Evolutionary conservation across 179 eudicot genomes (phyloP), one percentile per base, ranked within the genome.

Genomic region (Patellifolia procumbens): DNA sequence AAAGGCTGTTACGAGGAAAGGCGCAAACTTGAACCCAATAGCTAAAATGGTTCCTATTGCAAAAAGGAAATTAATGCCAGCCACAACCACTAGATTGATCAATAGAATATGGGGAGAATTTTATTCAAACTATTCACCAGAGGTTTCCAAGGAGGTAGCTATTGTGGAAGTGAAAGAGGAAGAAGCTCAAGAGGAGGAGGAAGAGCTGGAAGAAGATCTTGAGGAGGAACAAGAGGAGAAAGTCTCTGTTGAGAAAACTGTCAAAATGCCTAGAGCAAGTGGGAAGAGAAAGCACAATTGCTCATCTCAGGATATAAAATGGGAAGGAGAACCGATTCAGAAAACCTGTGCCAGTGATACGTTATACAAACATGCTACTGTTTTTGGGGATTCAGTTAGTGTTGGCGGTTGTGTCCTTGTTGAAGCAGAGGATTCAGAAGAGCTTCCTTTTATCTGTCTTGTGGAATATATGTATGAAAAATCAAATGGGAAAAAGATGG

Each of bases 31-130:
- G 82, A 96, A 96, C 76, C 99, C 99, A 13, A 85, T 92, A 74
- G 98, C 89, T 49, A 85, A 86, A 73, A 85, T 92, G 80, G 88
- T 80, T 31, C 90, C 96, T 61, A 78, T 85, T 62, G 85, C 83
- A n/a, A 93, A 86, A 75, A 85, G 90, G 84, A 89, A 86, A 69
- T 83, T 87, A 52, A 90, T 96, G 94, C 98, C 90, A 51, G 99
- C 99, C 45, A 96, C 98, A n/a, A 91, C 98, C 31, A 96, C 99
- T 19, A 84, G 86, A 75, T 80, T 96, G 58, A 89, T 96, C 65
- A 93, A 93, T 78, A 90, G 94, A 83, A 91, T 91, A 15, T 96
- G 99, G 99, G 98, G 96, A 1, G 94, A 87, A 70, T 93, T 84
- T 74, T 96, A 96, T 70, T 93, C 97, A 52, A 90, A 91, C 55